phyloP scores from a whole-genome alignment of 116 monocot species.

The Iris pallida region DNA sequence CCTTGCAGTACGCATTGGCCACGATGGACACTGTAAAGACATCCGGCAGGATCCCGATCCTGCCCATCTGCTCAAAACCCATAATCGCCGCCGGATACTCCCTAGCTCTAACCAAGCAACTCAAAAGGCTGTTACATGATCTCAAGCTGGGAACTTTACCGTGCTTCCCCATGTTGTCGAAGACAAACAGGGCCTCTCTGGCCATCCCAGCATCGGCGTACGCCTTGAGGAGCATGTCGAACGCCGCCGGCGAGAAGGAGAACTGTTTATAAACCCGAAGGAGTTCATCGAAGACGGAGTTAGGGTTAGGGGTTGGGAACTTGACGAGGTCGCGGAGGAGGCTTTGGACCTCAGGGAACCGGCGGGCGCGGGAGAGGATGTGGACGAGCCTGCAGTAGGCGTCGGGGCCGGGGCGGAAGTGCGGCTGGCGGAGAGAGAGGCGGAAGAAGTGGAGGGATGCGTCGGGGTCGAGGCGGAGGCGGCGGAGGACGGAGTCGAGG shows the following conservation, averaged over 20 bases:
- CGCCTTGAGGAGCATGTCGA: slow-evolving; percentile 74
- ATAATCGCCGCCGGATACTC: slow-evolving; percentile 28
- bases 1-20: slow-evolving; percentile 74
- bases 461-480: slow-evolving; percentile 64
- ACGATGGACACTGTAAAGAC: slow-evolving; percentile 66
- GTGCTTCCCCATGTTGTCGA: slow-evolving; percentile 74
- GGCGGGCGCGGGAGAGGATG: slow-evolving; percentile 47
- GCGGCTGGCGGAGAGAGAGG: slow-evolving; percentile 31
- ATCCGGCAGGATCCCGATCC: slow-evolving; percentile 56
- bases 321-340: slow-evolving; percentile 33
- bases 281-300: slow-evolving; percentile 48
- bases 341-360: slow-evolving; percentile 48
- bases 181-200: slow-evolving; percentile 63
- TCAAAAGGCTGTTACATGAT: slow-evolving; percentile 69
- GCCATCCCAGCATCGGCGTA: slow-evolving; percentile 37
- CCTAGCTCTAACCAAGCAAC: slow-evolving; percentile 38
- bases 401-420: slow-evolving; percentile 38
- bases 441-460: slow-evolving; percentile 62
- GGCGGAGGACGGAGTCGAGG: slow-evolving; percentile 52
- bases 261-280: slow-evolving; percentile 59
- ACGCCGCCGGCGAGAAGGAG: slow-evolving; percentile 58
- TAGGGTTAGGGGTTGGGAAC: too few relatives aligned
- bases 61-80: slow-evolving; percentile 61
- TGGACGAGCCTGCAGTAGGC: slow-evolving; percentile 63
- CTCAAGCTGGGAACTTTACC: slow-evolving; percentile 66